Base-by-base conservation (phyloP, 139 green algal species). In the Astrephomene gubernaculifera region DNA sequence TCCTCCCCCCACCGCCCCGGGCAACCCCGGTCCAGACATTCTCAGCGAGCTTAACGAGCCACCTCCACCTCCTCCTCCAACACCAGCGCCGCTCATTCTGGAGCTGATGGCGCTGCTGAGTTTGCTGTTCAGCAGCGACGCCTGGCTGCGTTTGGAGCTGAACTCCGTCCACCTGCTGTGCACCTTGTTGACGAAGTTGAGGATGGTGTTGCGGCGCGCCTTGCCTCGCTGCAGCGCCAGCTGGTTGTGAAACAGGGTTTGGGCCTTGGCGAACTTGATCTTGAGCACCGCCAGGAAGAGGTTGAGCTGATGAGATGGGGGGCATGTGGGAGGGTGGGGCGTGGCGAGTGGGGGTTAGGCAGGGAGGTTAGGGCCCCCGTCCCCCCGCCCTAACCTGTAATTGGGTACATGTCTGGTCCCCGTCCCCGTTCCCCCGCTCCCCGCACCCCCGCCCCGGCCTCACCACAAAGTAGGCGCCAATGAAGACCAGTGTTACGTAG, bases 201-300 rank as follows among this genome's bases (percentile, higher is more conserved):
- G 39, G 72, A 88, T 35, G 14, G 83, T 36, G 83, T 83, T 88
- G 45, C 63, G 61, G 22, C 61, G 57, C 9, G 72, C 38, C 72
- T 83, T 83, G 61, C 17, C 22, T 21, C 61, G 75, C 45, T 70
- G 44, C 27, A 74, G 44, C 43, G 52, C 70, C 33, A 80, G 54
- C 89, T 86, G 87, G 68, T 86, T 94, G 45, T 90, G 75, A 67
- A 95, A 94, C 24, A 95, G 79, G 2, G 80, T 89, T 86, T 96
- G 91, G 3, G 94, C 93, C 79, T 94, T 95, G 31, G 89, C 94
- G 88, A 97, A 97, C 85, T 96, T 96, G 83, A 88, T 92, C 87
- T 96, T 96, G 52, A 96, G 89, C 49, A 97, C 95, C 7, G 95
- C 95, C 38, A 96, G 91, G 86, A 97, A 96, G 41, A 97, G 90